phyloP scores from a whole-genome alignment of 768 basidiomycete genomes.

The Amanita fuliginea region DNA sequence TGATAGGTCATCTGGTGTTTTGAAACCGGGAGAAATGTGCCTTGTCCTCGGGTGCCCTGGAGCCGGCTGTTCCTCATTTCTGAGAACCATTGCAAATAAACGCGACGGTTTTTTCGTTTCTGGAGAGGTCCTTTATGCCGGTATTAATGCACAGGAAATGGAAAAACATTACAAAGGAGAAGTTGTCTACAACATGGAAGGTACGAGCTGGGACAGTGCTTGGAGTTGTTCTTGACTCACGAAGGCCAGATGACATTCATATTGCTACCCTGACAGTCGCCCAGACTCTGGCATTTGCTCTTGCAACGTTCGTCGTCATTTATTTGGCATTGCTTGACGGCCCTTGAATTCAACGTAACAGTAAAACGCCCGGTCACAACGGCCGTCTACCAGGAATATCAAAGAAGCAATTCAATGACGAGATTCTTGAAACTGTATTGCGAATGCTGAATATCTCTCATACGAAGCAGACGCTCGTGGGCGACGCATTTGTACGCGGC shows the following conservation, averaged over 20 bases:
- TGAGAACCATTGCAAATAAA: conserved; percentile 75
- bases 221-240: not conserved
- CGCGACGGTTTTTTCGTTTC: conserved; percentile 53
- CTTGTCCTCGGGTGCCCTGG: conserved; percentile 77
- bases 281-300: conserved; percentile 63
- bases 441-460: conserved; percentile 80
- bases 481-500: conserved; percentile 78
- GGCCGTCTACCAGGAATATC: conserved; percentile 62
- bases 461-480: conserved; percentile 69
- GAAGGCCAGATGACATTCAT: conserved; percentile 60
- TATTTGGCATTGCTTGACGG: not conserved
- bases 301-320: conserved; percentile 37
- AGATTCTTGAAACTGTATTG: conserved; percentile 53
- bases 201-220: conserved; percentile 19
- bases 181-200: conserved; percentile 71
- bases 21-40: conserved; percentile 81
- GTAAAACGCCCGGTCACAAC: conserved; percentile 63
- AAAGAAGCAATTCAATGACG: conserved; percentile 41
- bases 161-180: conserved; percentile 67
- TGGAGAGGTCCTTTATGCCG: conserved; percentile 76
- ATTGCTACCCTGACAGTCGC: conserved; percentile 74
- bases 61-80: conserved; percentile 78
- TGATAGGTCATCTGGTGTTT: conserved; percentile 47
- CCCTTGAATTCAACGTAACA: no score
- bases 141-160: conserved; percentile 70